Percentiles rank a stretch among this genome's conserved stretches.
Conservation (phyloP, 1,284 basidiomycete genomes). For the Ganoderma lucidum region DNA sequence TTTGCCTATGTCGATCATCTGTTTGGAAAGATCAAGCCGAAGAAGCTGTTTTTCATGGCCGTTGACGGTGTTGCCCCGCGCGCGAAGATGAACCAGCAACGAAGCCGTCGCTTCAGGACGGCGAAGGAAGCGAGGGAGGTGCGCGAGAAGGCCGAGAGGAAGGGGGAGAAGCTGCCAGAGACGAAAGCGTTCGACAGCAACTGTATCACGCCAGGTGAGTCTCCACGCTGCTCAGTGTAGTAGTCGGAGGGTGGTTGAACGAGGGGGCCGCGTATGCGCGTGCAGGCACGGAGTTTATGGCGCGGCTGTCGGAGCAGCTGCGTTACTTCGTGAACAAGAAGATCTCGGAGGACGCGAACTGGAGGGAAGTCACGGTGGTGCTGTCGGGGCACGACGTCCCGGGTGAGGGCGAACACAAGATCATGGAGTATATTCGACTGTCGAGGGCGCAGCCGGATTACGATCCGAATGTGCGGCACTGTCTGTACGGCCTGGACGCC, state of each 20-base stretch:
- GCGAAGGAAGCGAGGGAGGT: constrained; percentile 93
- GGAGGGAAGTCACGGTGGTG: constrained; percentile 93
- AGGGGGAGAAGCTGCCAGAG: constrained; percentile 91
- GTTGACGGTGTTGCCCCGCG: constrained; percentile 98
- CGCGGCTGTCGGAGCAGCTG: constrained; percentile 87
- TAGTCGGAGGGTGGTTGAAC: not conserved
- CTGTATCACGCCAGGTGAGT: constrained; percentile 95
- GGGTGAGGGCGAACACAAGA: constrained; percentile 99
- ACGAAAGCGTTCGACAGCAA: constrained; percentile 99
- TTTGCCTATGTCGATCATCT: constrained; percentile 98
- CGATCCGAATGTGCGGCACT: constrained; percentile 94
- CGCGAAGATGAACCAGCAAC: constrained; percentile 99
- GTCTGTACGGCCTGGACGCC: constrained; percentile 97
- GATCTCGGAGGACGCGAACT: constrained; percentile 94
- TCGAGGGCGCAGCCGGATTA: constrained; percentile 96
- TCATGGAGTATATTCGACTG: constrained; percentile 98
- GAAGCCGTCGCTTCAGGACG: constrained; percentile 92
- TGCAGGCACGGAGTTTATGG: constrained; percentile 95
- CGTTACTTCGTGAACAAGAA: constrained; percentile 98
- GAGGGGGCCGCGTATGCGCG: not conserved
- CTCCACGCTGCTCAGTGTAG: not conserved
- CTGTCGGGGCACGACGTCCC: constrained; percentile 99
- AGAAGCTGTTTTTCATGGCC: constrained; percentile 97
- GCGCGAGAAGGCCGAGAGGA: constrained; percentile 85
- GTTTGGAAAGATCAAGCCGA: constrained; percentile 97